Evolutionary conservation across 2,329 filamentous ascomycete species (phyloP).

Genomic region (Apiospora pterosperma): DNA sequence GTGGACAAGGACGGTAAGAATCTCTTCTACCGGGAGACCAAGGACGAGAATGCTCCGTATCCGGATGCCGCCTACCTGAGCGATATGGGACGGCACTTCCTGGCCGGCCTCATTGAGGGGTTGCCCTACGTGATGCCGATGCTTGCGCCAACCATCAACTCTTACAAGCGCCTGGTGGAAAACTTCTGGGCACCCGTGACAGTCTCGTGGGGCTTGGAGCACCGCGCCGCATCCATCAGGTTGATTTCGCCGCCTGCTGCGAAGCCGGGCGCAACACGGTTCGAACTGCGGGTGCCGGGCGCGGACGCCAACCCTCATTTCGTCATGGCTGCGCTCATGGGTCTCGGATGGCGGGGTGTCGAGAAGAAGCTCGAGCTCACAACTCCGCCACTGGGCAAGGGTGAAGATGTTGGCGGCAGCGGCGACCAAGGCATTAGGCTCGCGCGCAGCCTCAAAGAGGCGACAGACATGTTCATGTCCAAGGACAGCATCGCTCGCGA

Average conservation of each 20-base stretch:
- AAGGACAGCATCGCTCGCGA: constrained; percentile 85
- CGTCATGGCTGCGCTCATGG: constrained; percentile 82
- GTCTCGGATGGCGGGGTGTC: constrained; percentile 84
- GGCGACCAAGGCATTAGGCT: constrained; percentile 72
- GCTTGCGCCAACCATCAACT: constrained; percentile 92
- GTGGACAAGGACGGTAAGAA: constrained; percentile 80
- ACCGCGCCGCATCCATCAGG: constrained; percentile 86
- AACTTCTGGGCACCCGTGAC: constrained; percentile 99
- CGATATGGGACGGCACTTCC: constrained; percentile 86
- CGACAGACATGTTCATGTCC: constrained; percentile 72
- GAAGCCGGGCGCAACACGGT: constrained; percentile 80
- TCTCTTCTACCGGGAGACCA: constrained; percentile 69
- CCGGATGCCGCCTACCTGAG: constrained; percentile 77
- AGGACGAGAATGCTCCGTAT: constrained; percentile 69
- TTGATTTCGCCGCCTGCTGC: constrained; percentile 85
- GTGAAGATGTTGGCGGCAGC: constrained; percentile 72
- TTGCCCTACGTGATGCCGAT: constrained; percentile 95
- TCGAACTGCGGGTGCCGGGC: constrained; percentile 91
- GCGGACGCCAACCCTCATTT: constrained; percentile 89
- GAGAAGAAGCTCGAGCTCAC: constrained; percentile 87
- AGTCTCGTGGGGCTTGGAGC: constrained; percentile 94
- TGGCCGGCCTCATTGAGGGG: constrained; percentile 84
- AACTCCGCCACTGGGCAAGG: constrained; percentile 79
- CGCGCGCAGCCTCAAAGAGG: constrained; percentile 82
- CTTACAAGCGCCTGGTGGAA: constrained; percentile 95